These are phyloP conservation scores for Penicillium olsonii DNA, from an alignment of 2,329 filamentous ascomycete species.

Conservation along the genomic window DNA sequence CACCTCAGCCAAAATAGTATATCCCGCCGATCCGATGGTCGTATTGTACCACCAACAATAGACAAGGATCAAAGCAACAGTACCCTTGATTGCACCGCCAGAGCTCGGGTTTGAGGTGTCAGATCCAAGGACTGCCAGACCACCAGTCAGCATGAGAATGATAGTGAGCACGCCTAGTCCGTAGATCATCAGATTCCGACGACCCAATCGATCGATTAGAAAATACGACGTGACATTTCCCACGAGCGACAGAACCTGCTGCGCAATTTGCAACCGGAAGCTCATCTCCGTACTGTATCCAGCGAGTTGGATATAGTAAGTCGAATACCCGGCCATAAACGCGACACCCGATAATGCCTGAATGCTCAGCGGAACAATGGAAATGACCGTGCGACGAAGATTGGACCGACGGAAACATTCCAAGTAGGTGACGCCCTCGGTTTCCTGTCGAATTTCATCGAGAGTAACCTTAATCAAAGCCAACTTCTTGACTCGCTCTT, in stretches of 20 bases:
- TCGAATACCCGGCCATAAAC: slow-evolving; percentile 42
- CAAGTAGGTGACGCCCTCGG: slow-evolving; percentile 39
- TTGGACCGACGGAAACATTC: slow-evolving; percentile 46
- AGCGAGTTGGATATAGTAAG: slow-evolving; percentile 48
- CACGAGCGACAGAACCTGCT: slow-evolving; percentile 42
- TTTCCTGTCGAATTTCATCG: slow-evolving; percentile 27
- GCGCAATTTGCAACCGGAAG: slow-evolving; percentile 44
- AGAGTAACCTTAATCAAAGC: slow-evolving; percentile 12
- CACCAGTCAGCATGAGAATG: slow-evolving; percentile 45
- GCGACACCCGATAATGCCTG: slow-evolving; percentile 38
- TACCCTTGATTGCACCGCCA: slow-evolving; percentile 12
- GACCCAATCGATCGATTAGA: slow-evolving; percentile 41
- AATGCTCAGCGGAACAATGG: slow-evolving; percentile 39
- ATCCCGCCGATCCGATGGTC: slow-evolving; percentile 45
- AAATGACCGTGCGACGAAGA: slow-evolving; percentile 44
- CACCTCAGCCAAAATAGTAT: slow-evolving; percentile 42
- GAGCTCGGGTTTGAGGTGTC: slow-evolving; percentile 11
- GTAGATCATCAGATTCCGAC: slow-evolving; percentile 39
- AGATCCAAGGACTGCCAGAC: slow-evolving; percentile 32
- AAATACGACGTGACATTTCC: slow-evolving; percentile 47
- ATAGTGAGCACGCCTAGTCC: slow-evolving; percentile 37
- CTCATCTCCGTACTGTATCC: slow-evolving; percentile 40
- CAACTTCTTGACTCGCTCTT: slow-evolving; percentile 8
- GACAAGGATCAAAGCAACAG: slow-evolving; percentile 35
- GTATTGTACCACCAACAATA: slow-evolving; percentile 45